These are phyloP conservation scores for Nemania serpens DNA, from an alignment of 2,329 filamentous ascomycete species.

Conservation along the genomic window DNA sequence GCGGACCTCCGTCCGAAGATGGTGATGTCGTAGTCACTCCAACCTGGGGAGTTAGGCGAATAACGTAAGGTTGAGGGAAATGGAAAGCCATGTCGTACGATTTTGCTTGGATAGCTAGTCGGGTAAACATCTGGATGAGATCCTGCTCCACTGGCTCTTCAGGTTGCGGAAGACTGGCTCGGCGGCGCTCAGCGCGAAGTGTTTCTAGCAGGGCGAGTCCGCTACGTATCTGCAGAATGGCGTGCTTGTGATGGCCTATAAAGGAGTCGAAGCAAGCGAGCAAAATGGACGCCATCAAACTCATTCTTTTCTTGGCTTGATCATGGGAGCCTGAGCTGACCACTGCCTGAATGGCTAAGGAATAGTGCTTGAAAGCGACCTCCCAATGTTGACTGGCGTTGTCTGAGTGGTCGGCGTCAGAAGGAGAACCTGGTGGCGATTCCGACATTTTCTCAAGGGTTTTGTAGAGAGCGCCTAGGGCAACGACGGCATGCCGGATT, in stretches of 20 bases:
- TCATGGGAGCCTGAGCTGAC: constrained; percentile 50
- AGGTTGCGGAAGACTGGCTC: constrained; percentile 45
- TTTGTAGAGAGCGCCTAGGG: constrained; percentile 69
- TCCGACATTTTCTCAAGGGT: constrained; percentile 63
- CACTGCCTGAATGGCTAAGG: constrained; percentile 58
- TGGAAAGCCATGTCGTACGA: constrained; percentile 72
- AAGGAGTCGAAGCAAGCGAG: constrained; percentile 73
- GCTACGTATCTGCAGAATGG: constrained; percentile 64
- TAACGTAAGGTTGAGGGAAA: constrained; percentile 65
- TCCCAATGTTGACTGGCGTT: constrained; percentile 59
- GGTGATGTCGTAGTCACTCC: constrained; percentile 44
- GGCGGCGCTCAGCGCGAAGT: constrained; percentile 52
- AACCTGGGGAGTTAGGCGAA: constrained; percentile 52
- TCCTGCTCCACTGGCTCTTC: constrained; percentile 61
- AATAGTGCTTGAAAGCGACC: constrained; percentile 64
- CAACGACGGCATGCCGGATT: constrained; percentile 68
- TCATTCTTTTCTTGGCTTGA: constrained; percentile 54
- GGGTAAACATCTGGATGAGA: constrained; percentile 65
- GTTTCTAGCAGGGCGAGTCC: constrained; percentile 61
- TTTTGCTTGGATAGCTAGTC: constrained; percentile 67
- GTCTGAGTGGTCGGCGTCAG: constrained; percentile 42
- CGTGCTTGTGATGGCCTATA: constrained; percentile 65
- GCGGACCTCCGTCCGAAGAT: constrained; percentile 50
- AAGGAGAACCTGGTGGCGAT: constrained; percentile 54
- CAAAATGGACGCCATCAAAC: constrained; percentile 67